Evolutionary conservation across 73 alveolate species (phyloP).

Genomic region (Stentor roeselii): DNA sequence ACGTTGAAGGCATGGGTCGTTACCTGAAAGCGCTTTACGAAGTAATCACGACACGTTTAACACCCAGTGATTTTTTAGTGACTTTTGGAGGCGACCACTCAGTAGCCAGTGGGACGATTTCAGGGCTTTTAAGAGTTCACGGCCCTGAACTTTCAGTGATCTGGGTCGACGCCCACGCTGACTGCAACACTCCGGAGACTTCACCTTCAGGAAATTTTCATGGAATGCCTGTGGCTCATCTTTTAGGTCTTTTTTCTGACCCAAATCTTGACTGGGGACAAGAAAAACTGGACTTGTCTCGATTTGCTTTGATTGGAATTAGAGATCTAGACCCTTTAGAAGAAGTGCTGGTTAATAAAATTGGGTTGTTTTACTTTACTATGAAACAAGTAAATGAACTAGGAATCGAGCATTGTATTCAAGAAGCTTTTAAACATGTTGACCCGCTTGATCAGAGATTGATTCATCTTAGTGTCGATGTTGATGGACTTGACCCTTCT

Average conservation of each 20-base stretch:
- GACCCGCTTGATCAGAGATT: slow-evolving; percentile 9
- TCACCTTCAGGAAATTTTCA: slow-evolving; percentile 58
- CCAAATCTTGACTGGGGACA: slow-evolving; percentile 24
- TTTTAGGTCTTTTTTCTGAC: slow-evolving; percentile 3
- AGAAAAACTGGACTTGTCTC: background rate
- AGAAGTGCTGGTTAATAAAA: slow-evolving; percentile 9
- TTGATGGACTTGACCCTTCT: slow-evolving; percentile 36
- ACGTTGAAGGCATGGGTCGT: background rate
- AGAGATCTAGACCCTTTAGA: slow-evolving; percentile 34
- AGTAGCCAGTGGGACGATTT: slow-evolving; percentile 29
- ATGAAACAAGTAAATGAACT: background rate
- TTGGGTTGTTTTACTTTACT: slow-evolving; percentile 2
- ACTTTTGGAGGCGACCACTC: slow-evolving; percentile 45
- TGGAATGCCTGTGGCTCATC: slow-evolving; percentile 39
- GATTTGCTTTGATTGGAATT: slow-evolving; percentile 2
- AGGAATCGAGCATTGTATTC: background rate
- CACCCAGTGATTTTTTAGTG: background rate
- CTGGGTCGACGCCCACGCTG: slow-evolving; percentile 72
- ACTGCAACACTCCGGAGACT: slow-evolving; percentile 51
- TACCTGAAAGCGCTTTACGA: background rate
- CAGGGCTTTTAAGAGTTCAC: slow-evolving; percentile 29
- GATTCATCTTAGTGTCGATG: slow-evolving; percentile 33
- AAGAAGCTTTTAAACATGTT: slow-evolving; percentile 3
- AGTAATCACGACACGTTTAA: background rate
- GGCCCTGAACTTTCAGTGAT: slow-evolving; percentile 14